These are phyloP conservation scores for Podospora conica DNA, from an alignment of 495 filamentous ascomycete genomes.

Conservation along the genomic window DNA sequence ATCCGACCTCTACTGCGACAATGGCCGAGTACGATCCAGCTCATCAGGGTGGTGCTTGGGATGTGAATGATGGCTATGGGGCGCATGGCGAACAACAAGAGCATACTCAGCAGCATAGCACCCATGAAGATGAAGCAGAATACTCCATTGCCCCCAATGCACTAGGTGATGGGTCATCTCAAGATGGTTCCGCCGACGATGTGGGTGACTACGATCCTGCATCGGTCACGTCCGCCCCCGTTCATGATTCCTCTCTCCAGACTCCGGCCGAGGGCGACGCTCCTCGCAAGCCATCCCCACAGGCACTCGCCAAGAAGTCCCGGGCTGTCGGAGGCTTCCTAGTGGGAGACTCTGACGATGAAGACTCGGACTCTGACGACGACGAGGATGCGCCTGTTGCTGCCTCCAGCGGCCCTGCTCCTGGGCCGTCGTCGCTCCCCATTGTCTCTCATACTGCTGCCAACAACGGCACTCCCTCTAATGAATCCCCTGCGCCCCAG, in stretches of 20 bases:
- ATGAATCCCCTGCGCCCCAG: constrained; percentile 20
- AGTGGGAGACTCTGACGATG: constrained; percentile 64
- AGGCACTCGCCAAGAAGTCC: constrained; percentile 46
- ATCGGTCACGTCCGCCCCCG: constrained; percentile 31
- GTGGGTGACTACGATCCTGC: constrained; percentile 48
- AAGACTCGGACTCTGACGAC: constrained; percentile 13
- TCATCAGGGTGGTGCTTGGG: constrained; percentile 34
- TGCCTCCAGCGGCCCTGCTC: constrained; percentile 16
- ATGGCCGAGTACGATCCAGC: constrained; percentile 37
- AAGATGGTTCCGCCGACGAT: constrained; percentile 36
- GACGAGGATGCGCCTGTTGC: constrained; percentile 30
- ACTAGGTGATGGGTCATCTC: constrained; percentile 39
- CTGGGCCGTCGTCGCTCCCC: constrained; percentile 11
- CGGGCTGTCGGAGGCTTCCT: constrained; percentile 75
- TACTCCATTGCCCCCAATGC: constrained; percentile 42
- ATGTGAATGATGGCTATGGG: constrained; percentile 49
- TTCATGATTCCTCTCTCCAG: constrained; percentile 21
- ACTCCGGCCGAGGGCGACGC: constrained; percentile 22
- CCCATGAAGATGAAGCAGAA: constrained; percentile 37
- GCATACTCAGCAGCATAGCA: constrained; percentile 50
- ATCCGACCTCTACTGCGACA: constrained; percentile 1
- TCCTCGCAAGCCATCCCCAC: constrained; percentile 30
- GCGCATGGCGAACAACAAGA: constrained; percentile 43
- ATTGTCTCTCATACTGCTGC: constrained; percentile 17
- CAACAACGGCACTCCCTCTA: constrained; percentile 14